Evolutionary conservation across 1,284 basidiomycete species (phyloP).

Genomic region (Phaffia rhodozyma): DNA sequence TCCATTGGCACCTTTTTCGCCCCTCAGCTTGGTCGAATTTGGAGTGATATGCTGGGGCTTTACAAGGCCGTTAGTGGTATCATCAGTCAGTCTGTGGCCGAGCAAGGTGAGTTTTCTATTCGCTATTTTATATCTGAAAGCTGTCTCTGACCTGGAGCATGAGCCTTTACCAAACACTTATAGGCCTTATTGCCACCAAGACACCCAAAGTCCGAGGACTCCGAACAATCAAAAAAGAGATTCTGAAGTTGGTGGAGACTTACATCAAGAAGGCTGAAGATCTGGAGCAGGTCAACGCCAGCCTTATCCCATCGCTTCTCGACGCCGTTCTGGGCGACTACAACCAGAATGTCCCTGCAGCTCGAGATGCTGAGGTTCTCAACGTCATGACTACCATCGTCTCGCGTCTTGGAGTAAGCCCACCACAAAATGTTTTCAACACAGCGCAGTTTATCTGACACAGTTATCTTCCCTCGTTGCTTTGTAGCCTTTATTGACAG

Average conservation of each 20-base stretch:
- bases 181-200: constrained; percentile 86
- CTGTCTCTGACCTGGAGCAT: not conserved
- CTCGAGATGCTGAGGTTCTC: constrained; percentile 92
- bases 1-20: constrained; percentile 96
- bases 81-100: constrained; percentile 83
- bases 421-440: not conserved
- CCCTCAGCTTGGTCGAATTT: constrained; percentile 90
- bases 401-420: constrained; percentile 63
- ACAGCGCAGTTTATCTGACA: not conserved
- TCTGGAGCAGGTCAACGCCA: constrained; percentile 77
- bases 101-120: constrained; percentile 50
- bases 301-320: constrained; percentile 87
- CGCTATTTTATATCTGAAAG: not conserved
- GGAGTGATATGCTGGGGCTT: constrained; percentile 95
- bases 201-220: constrained; percentile 92
- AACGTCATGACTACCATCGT: constrained; percentile 99
- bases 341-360: constrained; percentile 82
- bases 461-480: not conserved
- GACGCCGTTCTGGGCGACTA: constrained; percentile 98
- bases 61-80: constrained; percentile 98
- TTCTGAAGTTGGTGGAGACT: constrained; percentile 91
- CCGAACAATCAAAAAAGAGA: constrained; percentile 97
- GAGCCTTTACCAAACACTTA: not conserved
- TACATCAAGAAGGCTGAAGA: constrained; percentile 96
- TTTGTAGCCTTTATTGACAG: constrained; percentile 61